Evolutionary conservation across 1,284 basidiomycete species (phyloP).

Genomic region (Heterobasidion annosum): DNA sequence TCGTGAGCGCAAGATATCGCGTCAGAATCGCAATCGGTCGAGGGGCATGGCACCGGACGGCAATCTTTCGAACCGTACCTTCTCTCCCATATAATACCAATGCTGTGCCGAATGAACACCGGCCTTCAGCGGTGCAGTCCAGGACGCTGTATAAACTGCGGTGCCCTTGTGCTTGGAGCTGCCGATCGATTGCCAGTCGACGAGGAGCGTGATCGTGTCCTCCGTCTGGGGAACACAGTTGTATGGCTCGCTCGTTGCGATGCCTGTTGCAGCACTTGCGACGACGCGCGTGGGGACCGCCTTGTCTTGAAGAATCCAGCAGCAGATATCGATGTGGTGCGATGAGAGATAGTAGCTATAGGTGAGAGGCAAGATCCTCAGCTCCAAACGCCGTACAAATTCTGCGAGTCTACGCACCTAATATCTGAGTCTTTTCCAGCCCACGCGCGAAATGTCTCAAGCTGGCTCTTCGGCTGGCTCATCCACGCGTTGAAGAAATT

Average conservation of each 20-base stretch:
- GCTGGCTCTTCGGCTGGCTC: constrained; percentile 92
- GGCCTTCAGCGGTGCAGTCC: constrained; percentile 74
- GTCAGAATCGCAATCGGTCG: background rate
- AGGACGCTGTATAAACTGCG: constrained; percentile 87
- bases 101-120: constrained; percentile 83
- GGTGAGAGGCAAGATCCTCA: background rate
- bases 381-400: background rate
- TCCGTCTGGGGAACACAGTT: constrained; percentile 82
- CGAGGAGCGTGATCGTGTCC: constrained; percentile 90
- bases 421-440: constrained; percentile 91
- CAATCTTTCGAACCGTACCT: constrained; percentile 32
- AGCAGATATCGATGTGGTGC: constrained; percentile 88
- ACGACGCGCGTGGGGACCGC: constrained; percentile 77
- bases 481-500: constrained; percentile 91
- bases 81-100: constrained; percentile 93
- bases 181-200: constrained; percentile 80
- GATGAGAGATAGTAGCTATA: constrained; percentile 86
- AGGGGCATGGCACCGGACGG: background rate
- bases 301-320: constrained; percentile 84
- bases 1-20: background rate
- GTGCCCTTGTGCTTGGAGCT: constrained; percentile 69
- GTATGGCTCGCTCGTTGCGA: constrained; percentile 80
- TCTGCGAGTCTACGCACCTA: constrained; percentile 31
- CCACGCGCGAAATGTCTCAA: constrained; percentile 92
- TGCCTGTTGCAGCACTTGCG: constrained; percentile 82